Conservation (phyloP, 2,329 filamentous ascomycete genomes). For the Akanthomyces lecanii region DNA sequence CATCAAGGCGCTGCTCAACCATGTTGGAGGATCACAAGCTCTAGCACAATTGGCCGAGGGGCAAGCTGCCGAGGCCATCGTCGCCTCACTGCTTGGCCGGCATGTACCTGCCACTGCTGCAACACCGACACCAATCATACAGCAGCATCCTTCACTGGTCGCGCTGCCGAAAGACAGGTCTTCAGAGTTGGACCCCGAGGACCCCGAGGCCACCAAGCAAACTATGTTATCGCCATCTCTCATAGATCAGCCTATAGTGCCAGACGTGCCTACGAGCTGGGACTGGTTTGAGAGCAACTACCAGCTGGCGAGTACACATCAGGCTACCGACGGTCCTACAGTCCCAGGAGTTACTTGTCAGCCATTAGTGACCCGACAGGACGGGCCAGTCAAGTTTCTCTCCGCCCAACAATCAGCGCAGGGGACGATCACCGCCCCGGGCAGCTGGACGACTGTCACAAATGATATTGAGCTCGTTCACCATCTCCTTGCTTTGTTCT, state of each 20-base stretch:
- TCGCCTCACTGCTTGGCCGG: slow-evolving; percentile 18
- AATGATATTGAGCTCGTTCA: slow-evolving; percentile 54
- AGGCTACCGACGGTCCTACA: slow-evolving; percentile 46
- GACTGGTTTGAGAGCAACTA: slow-evolving; percentile 7
- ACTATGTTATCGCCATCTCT: background rate
- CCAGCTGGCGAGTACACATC: slow-evolving; percentile 38
- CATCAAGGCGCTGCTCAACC: slow-evolving; percentile 47
- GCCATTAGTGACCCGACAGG: background rate
- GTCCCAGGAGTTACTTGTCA: slow-evolving; percentile 24
- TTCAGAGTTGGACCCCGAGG: background rate
- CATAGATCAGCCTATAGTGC: background rate
- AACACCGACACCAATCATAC: slow-evolving; percentile 26
- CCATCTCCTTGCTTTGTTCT: slow-evolving; percentile 62
- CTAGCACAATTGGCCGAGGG: slow-evolving; percentile 49
- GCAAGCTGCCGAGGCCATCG: slow-evolving; percentile 49
- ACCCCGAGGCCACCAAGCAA: background rate
- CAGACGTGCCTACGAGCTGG: slow-evolving; percentile 24
- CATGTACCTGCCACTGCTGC: background rate
- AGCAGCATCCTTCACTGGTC: background rate
- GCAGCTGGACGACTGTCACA: slow-evolving; percentile 59
- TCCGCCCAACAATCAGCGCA: slow-evolving; percentile 34
- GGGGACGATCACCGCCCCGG: slow-evolving; percentile 38
- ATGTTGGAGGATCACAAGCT: slow-evolving; percentile 51
- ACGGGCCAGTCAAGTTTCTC: background rate
- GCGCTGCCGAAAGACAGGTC: background rate